Conservation (phyloP, 805 yeast species). For the Debaryomyces castellii region DNA sequence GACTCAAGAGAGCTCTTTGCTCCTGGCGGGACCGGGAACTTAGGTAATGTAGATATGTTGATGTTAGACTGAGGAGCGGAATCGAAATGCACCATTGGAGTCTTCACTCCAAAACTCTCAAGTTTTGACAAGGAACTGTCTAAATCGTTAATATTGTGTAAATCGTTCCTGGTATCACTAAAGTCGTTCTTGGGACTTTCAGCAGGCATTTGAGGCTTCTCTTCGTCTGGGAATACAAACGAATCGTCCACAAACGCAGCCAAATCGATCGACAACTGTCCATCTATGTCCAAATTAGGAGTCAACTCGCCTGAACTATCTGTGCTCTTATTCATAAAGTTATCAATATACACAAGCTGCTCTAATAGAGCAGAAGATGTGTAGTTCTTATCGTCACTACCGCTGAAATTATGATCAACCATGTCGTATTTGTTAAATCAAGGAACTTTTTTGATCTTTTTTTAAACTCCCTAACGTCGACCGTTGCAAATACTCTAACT, state of each 20-base stretch:
- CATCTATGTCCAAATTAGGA: constrained; percentile 40
- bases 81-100: not conserved
- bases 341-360: constrained; percentile 78
- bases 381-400: constrained; percentile 2
- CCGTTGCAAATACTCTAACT: not conserved
- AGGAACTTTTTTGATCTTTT: not conserved
- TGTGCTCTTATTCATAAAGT: constrained; percentile 54
- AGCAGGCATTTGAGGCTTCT: constrained; percentile 49
- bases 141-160: not conserved
- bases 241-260: constrained; percentile 84
- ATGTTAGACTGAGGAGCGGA: constrained; percentile 10
- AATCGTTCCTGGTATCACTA: constrained; percentile 1
- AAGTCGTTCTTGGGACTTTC: constrained; percentile 6
- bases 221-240: constrained; percentile 80
- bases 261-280: constrained; percentile 51
- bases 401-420: not conserved
- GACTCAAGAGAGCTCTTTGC: constrained; percentile 61
- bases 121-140: not conserved
- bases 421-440: not conserved
- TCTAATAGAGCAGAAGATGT: constrained; percentile 55
- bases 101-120: not conserved
- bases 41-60: constrained; percentile 48
- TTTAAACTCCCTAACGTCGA: not conserved
- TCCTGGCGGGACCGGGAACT: constrained; percentile 70
- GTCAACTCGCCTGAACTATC: constrained; percentile 28